Evolutionary conservation across 164 flowering plant genomes (phyloP), one percentile per base, ranked within the genome.

Genomic region (Magnolia changhungtana): DNA sequence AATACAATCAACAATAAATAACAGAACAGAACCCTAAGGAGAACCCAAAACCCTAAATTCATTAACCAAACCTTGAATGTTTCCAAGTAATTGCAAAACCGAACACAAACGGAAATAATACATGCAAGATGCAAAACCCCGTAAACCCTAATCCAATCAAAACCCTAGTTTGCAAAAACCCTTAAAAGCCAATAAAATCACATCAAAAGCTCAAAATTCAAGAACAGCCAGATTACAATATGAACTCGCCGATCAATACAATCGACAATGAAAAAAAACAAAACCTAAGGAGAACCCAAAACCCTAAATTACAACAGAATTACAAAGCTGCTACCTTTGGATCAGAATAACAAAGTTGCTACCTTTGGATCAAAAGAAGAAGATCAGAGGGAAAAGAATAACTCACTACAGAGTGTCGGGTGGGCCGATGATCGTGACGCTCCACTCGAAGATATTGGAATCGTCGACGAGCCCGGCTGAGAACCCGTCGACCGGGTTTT

Each of bases 401-500:
- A 79, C 86, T 78, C 72, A 88, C 89, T 88, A 88, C 16, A 85
- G 78, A 31, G 91, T 88, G 74, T 89, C 95, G 4, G 97, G 95
- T 58, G 97, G 95, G 31, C 97, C 97, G 71, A 89, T 89, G 73
- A 92, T 86, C 1, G 95, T 87, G 67, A 92, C 91, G 72, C 89
- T 89, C 96, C 96, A 92, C 78, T 92, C 96, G 70, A 92, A 92
- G 24, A 92, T 81, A 81, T 90, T 89, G 74, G 37, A 81, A 67
- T 90, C 95, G 63, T 92, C 93, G 0, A 91, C 90, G 76, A 92
- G 82, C 63, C 96, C 96, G 8, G 96, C 96, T 1, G 95, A 92
- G 83, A 92, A 92, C 19, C 97, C 97, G 79, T 91, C 97, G 23
- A 92, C 97, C 5, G 97, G 97, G 61, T 89, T 84, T 77, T 83